Evolutionary conservation across 352 stramenopile genomes (phyloP), one percentile per base, ranked within the genome.

Genomic region (Globisporangium takayamanum): DNA sequence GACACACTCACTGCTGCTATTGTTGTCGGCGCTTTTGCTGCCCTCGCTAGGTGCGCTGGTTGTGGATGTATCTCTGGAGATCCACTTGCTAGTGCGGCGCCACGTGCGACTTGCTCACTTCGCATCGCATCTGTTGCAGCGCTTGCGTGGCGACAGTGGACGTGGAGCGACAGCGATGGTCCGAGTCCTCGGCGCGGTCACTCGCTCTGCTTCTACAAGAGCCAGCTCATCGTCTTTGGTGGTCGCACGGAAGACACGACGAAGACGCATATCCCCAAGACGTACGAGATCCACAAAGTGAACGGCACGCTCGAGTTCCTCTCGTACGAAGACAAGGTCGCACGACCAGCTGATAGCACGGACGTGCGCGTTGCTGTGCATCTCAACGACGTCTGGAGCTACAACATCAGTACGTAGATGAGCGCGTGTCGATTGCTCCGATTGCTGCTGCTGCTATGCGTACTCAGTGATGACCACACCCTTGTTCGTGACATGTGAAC

Each of bases 351-450:
- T 11, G 69, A 87, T 39, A 59, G 42, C 26, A 70, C 73, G 2
- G 67, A 73, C 2, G 84, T 97, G 14, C 77, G 73, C 22, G 87
- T 97, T 20, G 90, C 87, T 15, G 75, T 96, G 37, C 95, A 91
- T 36, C 97, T 96, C 76, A 99, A 99, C 62, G 95, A 99, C 66
- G 76, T 98, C 37, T 99, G 95, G 95, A 85, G 83, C 62, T 98
- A 98, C 72, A 84, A 98, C 53, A 88, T 97, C 20, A 92, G 84
- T 89, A 55, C 44, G 62, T 56, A 44, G 11, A n/a, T 15, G 10
- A 14, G 11, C 39, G 39, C 16, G 39, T 16, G 39, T 15, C 5
- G 16, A 0, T 16, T 44, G 39, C 39, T 44, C 3, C 39, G 16
- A 5, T 7, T 16, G 39, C 15, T 16, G 11, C 14, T 44, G 39